Conservation (phyloP, 148 eudicot species). For the Mesembryanthemum crystallinum region DNA sequence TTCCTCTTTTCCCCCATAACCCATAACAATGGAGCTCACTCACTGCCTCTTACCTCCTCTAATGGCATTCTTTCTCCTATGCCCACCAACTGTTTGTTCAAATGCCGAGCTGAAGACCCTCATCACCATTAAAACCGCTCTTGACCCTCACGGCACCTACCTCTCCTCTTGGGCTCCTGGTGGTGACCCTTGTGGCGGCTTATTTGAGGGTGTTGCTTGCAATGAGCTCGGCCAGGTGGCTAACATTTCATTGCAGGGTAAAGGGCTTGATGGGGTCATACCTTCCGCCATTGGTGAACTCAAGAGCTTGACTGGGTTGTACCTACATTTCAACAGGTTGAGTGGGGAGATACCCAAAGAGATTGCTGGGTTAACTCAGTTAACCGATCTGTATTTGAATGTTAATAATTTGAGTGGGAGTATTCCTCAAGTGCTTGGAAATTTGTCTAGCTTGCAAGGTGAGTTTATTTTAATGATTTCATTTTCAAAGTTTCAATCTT, state of each 20-base stretch:
- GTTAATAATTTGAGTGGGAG: constrained; percentile 68
- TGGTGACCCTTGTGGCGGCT: constrained; percentile 52
- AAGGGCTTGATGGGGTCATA: constrained; percentile 60
- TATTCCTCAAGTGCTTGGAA: constrained; percentile 58
- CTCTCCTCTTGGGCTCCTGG: constrained; percentile 61
- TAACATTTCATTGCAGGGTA: constrained; percentile 81
- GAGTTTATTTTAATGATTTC: constrained; percentile 15
- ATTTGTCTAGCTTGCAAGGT: constrained; percentile 85
- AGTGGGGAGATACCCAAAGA: constrained; percentile 65
- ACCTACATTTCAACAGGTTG: constrained; percentile 68
- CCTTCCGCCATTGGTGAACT: constrained; percentile 68
- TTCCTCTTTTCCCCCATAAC: background rate
- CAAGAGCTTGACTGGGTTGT: constrained; percentile 69
- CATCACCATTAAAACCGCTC: constrained; percentile 49
- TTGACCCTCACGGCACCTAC: constrained; percentile 57
- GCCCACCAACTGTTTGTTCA: constrained; percentile 29
- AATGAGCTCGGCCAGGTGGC: constrained; percentile 61
- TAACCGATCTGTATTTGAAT: constrained; percentile 80
- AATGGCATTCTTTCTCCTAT: constrained; percentile 18
- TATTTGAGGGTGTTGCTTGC: constrained; percentile 73
- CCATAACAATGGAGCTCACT: constrained; percentile 24
- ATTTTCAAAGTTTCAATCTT: constrained; percentile 22
- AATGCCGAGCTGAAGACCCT: constrained; percentile 42
- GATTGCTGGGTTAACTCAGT: constrained; percentile 53
- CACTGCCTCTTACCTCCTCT: constrained; percentile 10